Percentiles rank a stretch among this genome's conserved stretches.
These are phyloP conservation scores for Imleria badia DNA, from an alignment of 768 basidiomycete species.

Conservation along the genomic window DNA sequence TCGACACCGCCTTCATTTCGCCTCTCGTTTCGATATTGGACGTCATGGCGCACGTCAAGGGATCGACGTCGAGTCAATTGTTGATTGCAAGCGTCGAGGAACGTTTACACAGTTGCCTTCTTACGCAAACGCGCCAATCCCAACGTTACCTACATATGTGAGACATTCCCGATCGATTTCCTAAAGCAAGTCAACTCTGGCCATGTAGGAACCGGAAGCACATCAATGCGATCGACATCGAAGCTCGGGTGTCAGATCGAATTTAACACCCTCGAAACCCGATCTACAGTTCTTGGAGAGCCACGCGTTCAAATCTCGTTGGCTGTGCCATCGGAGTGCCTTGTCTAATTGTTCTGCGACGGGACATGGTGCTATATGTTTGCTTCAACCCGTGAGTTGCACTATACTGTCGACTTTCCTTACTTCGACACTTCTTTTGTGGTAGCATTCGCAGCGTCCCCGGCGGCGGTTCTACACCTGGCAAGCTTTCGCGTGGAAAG, in stretches of 20 bases:
- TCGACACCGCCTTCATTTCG: slow-evolving; percentile 9
- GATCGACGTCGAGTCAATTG: slow-evolving; percentile 17
- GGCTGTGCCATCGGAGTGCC: slow-evolving; percentile 23
- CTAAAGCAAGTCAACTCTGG: slow-evolving; percentile 21
- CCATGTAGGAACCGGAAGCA: slow-evolving; percentile 15
- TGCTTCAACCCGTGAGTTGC: slow-evolving; percentile 8
- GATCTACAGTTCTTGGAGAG: slow-evolving; percentile 8
- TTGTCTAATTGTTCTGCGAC: slow-evolving; percentile 16
- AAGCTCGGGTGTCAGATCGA: slow-evolving; percentile 14
- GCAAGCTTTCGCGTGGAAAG: background rate
- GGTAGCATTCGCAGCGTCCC: background rate
- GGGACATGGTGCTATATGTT: slow-evolving; percentile 11
- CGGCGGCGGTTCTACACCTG: background rate
- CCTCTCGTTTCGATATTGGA: slow-evolving; percentile 2
- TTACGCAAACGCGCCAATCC: slow-evolving; percentile 12
- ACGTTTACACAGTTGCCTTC: slow-evolving; percentile 1
- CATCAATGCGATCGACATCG: slow-evolving; percentile 27
- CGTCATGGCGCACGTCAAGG: background rate
- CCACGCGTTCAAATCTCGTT: slow-evolving; percentile 21
- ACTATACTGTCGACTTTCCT: slow-evolving; percentile 5
- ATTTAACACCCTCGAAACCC: slow-evolving; percentile 15
- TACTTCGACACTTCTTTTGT: slow-evolving; percentile 7
- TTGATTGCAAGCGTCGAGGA: slow-evolving; percentile 2
- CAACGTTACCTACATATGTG: slow-evolving; percentile 7
- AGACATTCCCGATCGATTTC: slow-evolving; percentile 13